These are phyloP conservation scores for Didymella segeticola DNA, from an alignment of 2,329 filamentous ascomycete genomes.

Conservation along the genomic window DNA sequence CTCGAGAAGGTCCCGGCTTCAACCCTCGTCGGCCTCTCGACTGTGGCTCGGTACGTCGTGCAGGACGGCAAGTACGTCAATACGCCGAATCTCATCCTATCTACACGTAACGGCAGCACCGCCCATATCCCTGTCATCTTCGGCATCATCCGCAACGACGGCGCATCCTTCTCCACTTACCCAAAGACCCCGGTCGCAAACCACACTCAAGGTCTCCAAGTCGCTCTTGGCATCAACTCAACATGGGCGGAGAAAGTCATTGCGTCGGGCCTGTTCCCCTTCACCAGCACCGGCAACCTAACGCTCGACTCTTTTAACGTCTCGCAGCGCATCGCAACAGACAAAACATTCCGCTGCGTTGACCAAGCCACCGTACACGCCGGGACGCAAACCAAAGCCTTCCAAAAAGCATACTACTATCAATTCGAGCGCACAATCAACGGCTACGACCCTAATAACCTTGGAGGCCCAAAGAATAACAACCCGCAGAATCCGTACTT, in stretches of 20 bases:
- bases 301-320: slow-evolving; percentile 65
- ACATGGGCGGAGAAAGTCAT: slow-evolving; percentile 44
- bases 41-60: slow-evolving; percentile 61
- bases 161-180: slow-evolving; percentile 61
- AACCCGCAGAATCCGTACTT: slow-evolving; percentile 62
- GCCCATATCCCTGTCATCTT: slow-evolving; percentile 64
- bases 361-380: slow-evolving; percentile 65
- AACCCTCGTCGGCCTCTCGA: slow-evolving; percentile 50
- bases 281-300: slow-evolving; percentile 56
- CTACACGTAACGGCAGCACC: slow-evolving; percentile 51
- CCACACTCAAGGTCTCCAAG: slow-evolving; percentile 53
- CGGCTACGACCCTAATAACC: slow-evolving; percentile 61
- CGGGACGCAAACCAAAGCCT: slow-evolving; percentile 54
- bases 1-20: slow-evolving; percentile 57
- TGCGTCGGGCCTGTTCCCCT: slow-evolving; percentile 58
- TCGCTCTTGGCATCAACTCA: slow-evolving; percentile 55
- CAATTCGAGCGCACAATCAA: slow-evolving; percentile 65
- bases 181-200: slow-evolving; percentile 54
- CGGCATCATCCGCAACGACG: slow-evolving; percentile 63
- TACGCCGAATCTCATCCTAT: slow-evolving; percentile 57
- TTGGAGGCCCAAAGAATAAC: slow-evolving; percentile 57
- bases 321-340: slow-evolving; percentile 62
- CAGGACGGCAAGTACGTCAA: slow-evolving; percentile 65
- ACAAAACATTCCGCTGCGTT: slow-evolving; percentile 66
- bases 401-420: slow-evolving; percentile 63